Conservation (phyloP, 2,329 filamentous ascomycete genomes). For the Orbilia blumenaviensis region DNA sequence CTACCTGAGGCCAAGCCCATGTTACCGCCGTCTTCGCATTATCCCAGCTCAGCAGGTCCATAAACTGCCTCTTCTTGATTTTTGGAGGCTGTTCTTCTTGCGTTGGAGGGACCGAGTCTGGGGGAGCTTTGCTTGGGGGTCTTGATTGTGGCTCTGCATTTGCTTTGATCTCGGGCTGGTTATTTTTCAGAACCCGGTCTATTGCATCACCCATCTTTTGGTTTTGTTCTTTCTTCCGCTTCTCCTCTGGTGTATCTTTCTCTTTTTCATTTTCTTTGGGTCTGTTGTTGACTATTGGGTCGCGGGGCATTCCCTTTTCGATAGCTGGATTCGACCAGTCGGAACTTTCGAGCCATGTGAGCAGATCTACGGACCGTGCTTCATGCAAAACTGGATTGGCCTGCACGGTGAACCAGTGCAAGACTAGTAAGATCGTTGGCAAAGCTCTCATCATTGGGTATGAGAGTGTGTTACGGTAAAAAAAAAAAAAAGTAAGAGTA, state of each 20-base stretch:
- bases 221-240: conserved; percentile 13
- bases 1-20: conserved; percentile 35
- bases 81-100: background rate
- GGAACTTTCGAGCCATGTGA: conserved; percentile 48
- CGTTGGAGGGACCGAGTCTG: background rate
- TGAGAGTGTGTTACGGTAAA: background rate
- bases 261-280: background rate
- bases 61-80: conserved; percentile 29
- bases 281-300: background rate
- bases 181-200: conserved; percentile 14
- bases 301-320: background rate
- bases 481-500: background rate
- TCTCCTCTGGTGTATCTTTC: conserved; percentile 7
- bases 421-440: conserved; percentile 21
- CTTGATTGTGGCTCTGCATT: background rate
- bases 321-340: conserved; percentile 42
- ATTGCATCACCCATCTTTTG: conserved; percentile 30
- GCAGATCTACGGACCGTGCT: conserved; percentile 37
- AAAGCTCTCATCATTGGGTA: conserved; percentile 26
- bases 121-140: too few species aligned
- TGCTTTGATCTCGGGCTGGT: background rate
- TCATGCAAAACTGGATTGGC: conserved; percentile 47
- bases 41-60: conserved; percentile 26
- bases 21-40: conserved; percentile 6
- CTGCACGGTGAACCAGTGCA: conserved; percentile 26